A percentile compares a stretch with the other conserved stretches of the same genome.
Conservation (phyloP, 2,329 filamentous ascomycete species). For the Aspergillus intermedius region DNA sequence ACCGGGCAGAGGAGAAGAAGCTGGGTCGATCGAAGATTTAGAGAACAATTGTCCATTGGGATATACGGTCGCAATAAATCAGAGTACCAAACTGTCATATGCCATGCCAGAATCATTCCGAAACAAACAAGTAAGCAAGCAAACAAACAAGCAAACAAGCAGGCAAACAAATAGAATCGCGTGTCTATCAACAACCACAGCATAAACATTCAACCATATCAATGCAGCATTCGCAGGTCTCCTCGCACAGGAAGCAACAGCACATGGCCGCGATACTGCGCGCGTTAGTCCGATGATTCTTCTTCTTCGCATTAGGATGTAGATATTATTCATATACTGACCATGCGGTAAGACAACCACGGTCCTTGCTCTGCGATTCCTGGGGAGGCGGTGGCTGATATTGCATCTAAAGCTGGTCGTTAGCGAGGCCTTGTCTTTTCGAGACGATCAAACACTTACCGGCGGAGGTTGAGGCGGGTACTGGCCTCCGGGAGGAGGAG, state of each 20-base stretch:
- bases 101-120: no score
- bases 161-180: neutral
- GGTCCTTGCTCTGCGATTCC: slow-evolving; percentile 10
- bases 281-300: neutral
- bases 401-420: slow-evolving; percentile 7
- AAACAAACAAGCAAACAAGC: neutral
- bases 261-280: slow-evolving; percentile 13
- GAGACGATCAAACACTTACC: neutral
- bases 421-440: neutral
- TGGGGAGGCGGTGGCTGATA: slow-evolving; percentile 11
- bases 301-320: neutral
- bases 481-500: slow-evolving; percentile 9
- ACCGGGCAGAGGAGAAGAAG: slow-evolving; percentile 32
- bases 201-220: slow-evolving; percentile 12
- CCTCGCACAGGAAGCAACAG: slow-evolving; percentile 17
- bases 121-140: neutral
- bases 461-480: slow-evolving; percentile 7
- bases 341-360: slow-evolving; percentile 14
- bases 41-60: neutral
- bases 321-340: neutral
- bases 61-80: no score
- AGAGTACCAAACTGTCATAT: no score
- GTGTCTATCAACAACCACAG: slow-evolving; percentile 5
- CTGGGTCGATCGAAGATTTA: slow-evolving; percentile 25
- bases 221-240: slow-evolving; percentile 15